Evolutionary conservation across 768 basidiomycete genomes (phyloP).

Genomic region (Calvatia gigantea): DNA sequence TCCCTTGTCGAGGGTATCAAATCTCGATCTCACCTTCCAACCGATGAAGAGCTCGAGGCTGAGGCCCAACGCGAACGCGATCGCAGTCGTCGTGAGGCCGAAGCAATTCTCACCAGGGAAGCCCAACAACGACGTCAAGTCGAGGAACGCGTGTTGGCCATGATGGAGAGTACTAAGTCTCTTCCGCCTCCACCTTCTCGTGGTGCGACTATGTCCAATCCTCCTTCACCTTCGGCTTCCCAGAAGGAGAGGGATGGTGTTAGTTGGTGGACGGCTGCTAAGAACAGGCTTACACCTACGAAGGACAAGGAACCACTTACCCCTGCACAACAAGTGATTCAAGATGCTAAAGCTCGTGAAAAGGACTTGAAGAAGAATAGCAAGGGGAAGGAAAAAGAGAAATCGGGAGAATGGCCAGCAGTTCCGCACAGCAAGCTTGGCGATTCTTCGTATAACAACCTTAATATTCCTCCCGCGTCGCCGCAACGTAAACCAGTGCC

Average conservation of each 20-base stretch:
- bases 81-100: conserved; percentile 70
- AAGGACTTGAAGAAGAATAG: conserved; percentile 55
- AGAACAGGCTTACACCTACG: conserved; percentile 72
- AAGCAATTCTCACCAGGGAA: conserved; percentile 69
- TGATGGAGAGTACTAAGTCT: conserved; percentile 53
- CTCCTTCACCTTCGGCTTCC: conserved; percentile 68
- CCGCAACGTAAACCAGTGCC: conserved; percentile 46
- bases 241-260: conserved; percentile 57
- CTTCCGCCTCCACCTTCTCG: conserved; percentile 60
- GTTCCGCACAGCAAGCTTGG: conserved; percentile 46
- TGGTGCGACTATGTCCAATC: conserved; percentile 50
- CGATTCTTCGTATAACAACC: conserved; percentile 58
- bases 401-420: conserved; percentile 50
- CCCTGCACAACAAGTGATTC: conserved; percentile 79
- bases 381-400: conserved; percentile 41
- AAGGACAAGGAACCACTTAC: conserved; percentile 75
- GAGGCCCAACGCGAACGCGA: conserved; percentile 79
- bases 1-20: conserved; percentile 56
- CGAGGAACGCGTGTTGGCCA: conserved; percentile 74
- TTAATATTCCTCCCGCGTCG: conserved; percentile 44
- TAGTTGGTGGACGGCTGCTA: conserved; percentile 75
- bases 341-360: conserved; percentile 64
- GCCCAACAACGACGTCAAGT: conserved; percentile 63
- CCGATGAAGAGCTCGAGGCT: conserved; percentile 79
- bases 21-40: conserved; percentile 42